Evolutionary conservation across 768 basidiomycete species (phyloP), one percentile per base, ranked within the genome.

Genomic region (Lentinula sp.): DNA sequence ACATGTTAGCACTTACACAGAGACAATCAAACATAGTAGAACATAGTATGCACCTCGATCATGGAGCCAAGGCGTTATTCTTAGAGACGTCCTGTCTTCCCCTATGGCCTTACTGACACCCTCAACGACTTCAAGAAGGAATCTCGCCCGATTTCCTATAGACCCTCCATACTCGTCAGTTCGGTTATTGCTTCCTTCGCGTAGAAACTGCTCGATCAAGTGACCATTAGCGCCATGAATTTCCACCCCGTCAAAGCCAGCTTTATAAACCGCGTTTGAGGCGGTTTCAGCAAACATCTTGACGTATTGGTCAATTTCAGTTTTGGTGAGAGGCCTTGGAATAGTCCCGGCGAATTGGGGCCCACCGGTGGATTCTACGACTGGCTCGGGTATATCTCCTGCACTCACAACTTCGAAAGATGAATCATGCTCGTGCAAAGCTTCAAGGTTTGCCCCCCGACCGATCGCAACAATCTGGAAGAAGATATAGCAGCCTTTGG

Each of bases 241-340:
- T 71, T 85, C 82, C 6, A 82, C 72, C 23, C 83, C 84, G 61
- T 84, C 83, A 59, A 84, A 84, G 3, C 81, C 84, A 48, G 83
- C 80, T 53, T 50, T 64, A 39, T 71, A 65, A 32, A 81, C 66
- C 36, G 78, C 76, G 49, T 74, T 74, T 18, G 68, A 67, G 10
- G 82, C 78, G 0, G 78, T 79, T 6, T 71, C 68, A 28, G 70
- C 75, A 65, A 77, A 82, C 23, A 74, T 66, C 32, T 64, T 46
- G 37, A 77, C 67, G 48, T 74, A 72, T 41, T 76, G 74, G 39
- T 62, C 65, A 60, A 80, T 78, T 33, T 77, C 79, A 1, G 67
- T 68, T 13, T 43, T 72, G 1, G 72, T 76, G 41, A 81, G 64
- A 2, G 78, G 68, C 3, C 67, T 67, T n/a, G 72, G 73, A 13